Evolutionary conservation across 176 grass and related monocot species (phyloP), one percentile per base, ranked within the genome.

Genomic region (Olyra latifolia): DNA sequence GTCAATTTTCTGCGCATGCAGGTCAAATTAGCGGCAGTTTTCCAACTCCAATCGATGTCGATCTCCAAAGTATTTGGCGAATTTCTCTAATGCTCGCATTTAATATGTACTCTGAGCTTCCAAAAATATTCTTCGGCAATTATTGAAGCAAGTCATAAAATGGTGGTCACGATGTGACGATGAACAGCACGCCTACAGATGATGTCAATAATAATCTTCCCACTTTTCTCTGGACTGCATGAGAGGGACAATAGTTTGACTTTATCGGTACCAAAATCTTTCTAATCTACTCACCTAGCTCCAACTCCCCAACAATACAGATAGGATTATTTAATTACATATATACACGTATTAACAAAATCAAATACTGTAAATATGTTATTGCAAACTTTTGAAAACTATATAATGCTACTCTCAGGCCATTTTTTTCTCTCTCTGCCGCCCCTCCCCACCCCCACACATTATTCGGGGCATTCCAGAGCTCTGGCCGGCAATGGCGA

Each of bases 121-220:
- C 1, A 24, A 15, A 54, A 71, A 82, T 47, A 39, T 66, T 66
- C 4, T 52, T 1, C 10, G 20, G 1, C 57, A 29, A 62, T 20
- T 35, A 55, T 64, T 55, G 55, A 25, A 78, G 0, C 66, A 77
- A 61, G 17, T 25, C 62, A 57, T 58, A 38, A 64, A 75, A 53
- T n/a, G 46, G 13, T 46, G 19, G 8, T 64, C 65, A 71, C 27
- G 25, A 83, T 77, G 28, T 72, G 74, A 65, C 58, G 20, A 57
- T 39, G 39, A 77, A 15, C 20, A 77, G 13, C 25, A 46, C 64
- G 15, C 5, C 12, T 28, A 14, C 22, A 44, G 23, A 58, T 39
- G 19, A 60, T 62, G 23, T 62, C 7, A 7, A 50, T 7, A 6
- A 50, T 11, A 10, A 3, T 12, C n/a, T 30, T 40, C 29, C 1